Conservation (phyloP, 495 filamentous ascomycete species). For the Talaromyces liani region DNA sequence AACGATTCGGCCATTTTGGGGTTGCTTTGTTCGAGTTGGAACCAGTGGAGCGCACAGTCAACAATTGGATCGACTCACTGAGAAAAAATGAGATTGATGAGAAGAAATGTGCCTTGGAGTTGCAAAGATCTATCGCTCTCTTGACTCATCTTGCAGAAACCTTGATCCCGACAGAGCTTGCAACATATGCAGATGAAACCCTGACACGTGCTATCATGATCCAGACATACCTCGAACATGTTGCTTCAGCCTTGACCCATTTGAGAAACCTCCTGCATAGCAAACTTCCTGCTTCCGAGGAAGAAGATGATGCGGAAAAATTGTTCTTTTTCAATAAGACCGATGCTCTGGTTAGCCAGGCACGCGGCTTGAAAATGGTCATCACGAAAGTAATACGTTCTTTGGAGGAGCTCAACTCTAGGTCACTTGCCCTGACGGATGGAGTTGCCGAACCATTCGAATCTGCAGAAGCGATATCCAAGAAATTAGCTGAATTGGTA, state of each 20-base stretch:
- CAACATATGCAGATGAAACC: conserved; percentile 73
- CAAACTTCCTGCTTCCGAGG: conserved; percentile 38
- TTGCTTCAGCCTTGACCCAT: conserved; percentile 58
- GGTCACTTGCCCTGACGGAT: conserved; percentile 68
- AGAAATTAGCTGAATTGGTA: conserved; percentile 59
- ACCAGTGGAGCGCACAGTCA: conserved; percentile 83
- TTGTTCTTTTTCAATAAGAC: conserved; percentile 60
- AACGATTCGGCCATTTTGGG: conserved; percentile 68
- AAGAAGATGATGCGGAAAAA: conserved; percentile 50
- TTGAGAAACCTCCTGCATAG: conserved; percentile 57
- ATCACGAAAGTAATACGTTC: conserved; percentile 70
- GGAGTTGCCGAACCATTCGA: conserved; percentile 45
- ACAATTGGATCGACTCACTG: conserved; percentile 78
- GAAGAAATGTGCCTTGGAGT: conserved; percentile 67
- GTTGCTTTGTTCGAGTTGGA: conserved; percentile 81
- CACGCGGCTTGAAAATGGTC: conserved; percentile 77
- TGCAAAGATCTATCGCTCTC: conserved; percentile 73
- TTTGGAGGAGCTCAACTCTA: conserved; percentile 67
- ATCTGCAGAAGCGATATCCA: conserved; percentile 53
- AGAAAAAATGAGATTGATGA: conserved; percentile 83
- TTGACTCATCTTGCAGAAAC: conserved; percentile 79
- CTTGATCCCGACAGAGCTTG: conserved; percentile 62
- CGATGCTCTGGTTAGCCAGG: conserved; percentile 64
- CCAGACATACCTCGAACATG: conserved; percentile 75
- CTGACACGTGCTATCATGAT: conserved; percentile 68